Base-by-base conservation (phyloP, 495 filamentous ascomycete species). In the Aspergillus olivimuriae region DNA sequence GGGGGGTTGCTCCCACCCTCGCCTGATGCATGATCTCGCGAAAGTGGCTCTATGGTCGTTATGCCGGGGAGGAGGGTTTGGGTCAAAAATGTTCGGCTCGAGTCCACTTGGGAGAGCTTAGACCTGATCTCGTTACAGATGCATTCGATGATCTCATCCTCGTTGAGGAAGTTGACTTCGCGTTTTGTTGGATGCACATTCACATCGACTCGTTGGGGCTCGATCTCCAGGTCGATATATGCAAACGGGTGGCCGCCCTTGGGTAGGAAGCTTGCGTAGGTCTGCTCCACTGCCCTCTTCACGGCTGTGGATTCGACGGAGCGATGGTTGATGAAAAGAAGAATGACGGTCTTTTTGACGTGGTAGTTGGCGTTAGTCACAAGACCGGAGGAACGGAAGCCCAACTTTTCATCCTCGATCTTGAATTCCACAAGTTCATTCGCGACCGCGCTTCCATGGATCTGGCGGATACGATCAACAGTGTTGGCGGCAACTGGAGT, bases 101-200 rank as follows among this genome's bases (percentile, higher is more conserved):
- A 88, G 66, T 99, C 94, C 16, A 96, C 90, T 45, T 87, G 82
- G 2, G 87, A 82, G 4, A 99, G 73, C 46, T 86, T 85, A 10
- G 78, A 72, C 34, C 86, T 78, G 38, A 97, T 83, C 39, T 87
- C 82, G 46, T 81, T 76, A 65, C 89, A 95, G 21, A 99, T 82
- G 35, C 75, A 78, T 54, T 95, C 88, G 46, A 95, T 84, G 41
- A 97, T 94, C 51, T 97, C 92, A 52, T 97, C 94, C 58, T 99
- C 94, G 49, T 97, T 95, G 3, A 99, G 74, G 58, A 99, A 97
- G 58, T 97, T 94, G 21, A 99, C 94, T 61, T 99, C 94, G 39
- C 91, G 77, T 60, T 99, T 99, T 2, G 94, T 97, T 4, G 94
- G 94, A 59, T 99, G 94, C 0, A 99, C 82, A 55, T 99, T 99